These are phyloP conservation scores for Lentinus brumalis DNA, from an alignment of 768 basidiomycete genomes.

Conservation along the genomic window DNA sequence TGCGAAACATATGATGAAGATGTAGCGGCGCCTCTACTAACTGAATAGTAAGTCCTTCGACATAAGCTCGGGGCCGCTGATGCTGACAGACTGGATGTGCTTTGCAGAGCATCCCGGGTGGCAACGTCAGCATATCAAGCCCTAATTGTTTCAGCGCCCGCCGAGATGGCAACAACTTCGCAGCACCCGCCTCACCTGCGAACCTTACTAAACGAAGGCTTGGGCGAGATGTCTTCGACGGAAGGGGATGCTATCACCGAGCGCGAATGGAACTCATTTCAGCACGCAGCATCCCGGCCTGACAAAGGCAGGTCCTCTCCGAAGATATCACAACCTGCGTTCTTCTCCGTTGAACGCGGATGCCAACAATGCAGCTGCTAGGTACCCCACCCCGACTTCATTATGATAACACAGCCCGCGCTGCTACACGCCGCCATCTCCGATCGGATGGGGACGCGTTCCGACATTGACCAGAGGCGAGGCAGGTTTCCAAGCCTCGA, in stretches of 20 bases:
- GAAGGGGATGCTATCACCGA: too few species aligned
- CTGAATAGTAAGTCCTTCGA: neutral
- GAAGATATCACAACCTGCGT: neutral
- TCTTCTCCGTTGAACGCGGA: neutral
- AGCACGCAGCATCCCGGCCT: too few species aligned
- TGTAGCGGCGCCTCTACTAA: neutral
- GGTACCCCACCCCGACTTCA: neutral
- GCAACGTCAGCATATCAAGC: too few species aligned
- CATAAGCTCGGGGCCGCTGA: neutral
- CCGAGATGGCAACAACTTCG: too few species aligned
- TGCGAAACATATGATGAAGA: conserved; percentile 5
- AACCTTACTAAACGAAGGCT: too few species aligned
- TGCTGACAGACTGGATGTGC: neutral
- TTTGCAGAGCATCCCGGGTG: neutral
- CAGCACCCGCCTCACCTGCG: too few species aligned
- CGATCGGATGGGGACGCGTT: neutral
- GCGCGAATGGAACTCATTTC: too few species aligned
- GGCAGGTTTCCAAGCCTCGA: neutral
- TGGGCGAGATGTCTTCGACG: too few species aligned
- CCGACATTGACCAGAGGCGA: neutral
- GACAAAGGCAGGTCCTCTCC: neutral
- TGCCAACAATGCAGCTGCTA: neutral
- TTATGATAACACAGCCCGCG: neutral
- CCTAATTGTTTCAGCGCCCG: too few species aligned
- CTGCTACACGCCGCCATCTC: neutral